Conservation (phyloP, 306 rosid genomes). For the Canavalia gladiata region DNA sequence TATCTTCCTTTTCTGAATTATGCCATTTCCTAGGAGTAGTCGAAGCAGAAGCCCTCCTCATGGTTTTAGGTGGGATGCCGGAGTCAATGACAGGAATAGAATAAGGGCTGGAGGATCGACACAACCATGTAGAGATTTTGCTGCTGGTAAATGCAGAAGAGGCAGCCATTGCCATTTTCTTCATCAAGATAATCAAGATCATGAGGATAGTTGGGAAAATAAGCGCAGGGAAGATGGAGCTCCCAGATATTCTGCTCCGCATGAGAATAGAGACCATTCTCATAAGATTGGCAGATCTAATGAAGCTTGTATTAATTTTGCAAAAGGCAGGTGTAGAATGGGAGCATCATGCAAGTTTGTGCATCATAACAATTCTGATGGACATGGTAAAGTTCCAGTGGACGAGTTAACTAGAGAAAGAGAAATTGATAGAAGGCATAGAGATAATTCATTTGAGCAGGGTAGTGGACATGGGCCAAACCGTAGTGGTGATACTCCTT, state of each 20-base stretch:
- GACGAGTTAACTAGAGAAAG: slow-evolving; percentile 74
- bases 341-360: slow-evolving; percentile 84
- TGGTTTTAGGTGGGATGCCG: slow-evolving; percentile 74
- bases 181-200: slow-evolving; percentile 71
- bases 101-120: slow-evolving; percentile 66
- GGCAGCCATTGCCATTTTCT: slow-evolving; percentile 80
- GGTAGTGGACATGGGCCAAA: slow-evolving; percentile 67
- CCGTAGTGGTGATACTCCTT: slow-evolving; percentile 67
- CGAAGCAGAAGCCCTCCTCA: slow-evolving; percentile 63
- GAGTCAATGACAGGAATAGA: slow-evolving; percentile 72
- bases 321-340: slow-evolving; percentile 85
- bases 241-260: slow-evolving; percentile 64
- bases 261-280: slow-evolving; percentile 67
- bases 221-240: slow-evolving; percentile 76
- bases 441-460: slow-evolving; percentile 74
- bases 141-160: slow-evolving; percentile 89
- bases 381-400: slow-evolving; percentile 60
- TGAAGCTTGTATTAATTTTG: slow-evolving; percentile 66
- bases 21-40: slow-evolving; percentile 52
- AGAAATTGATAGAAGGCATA: slow-evolving; percentile 75
- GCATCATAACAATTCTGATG: slow-evolving; percentile 78
- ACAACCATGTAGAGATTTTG: slow-evolving; percentile 83
- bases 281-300: slow-evolving; percentile 71
- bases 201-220: slow-evolving; percentile 80
- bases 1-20: slow-evolving; percentile 44